Evolutionary conservation across 345 rosid genomes (phyloP).

Genomic region (Arabidopsis thaliana): TAIR10.1 NC_003076.8:25593001-25593500

Average conservation of each 20-base stretch:
- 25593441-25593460: conserved; percentile 96
- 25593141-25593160: not conserved
- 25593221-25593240: conserved; percentile 97
- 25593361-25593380: conserved; percentile 30
- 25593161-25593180: not conserved
- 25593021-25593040: conserved; percentile 76
- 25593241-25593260: conserved; percentile 94
- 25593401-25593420: conserved; percentile 98
- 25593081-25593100: conserved; percentile 84
- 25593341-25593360: not conserved
- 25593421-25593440: conserved; percentile 90
- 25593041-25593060: conserved; percentile 88
- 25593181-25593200: conserved; percentile 10
- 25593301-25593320: conserved; percentile 2
- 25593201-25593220: conserved; percentile 74
- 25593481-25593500: conserved; percentile 89
- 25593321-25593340: conserved; percentile 29
- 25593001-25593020: conserved; percentile 53
- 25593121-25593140: conserved; percentile 13
- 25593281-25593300: conserved; percentile 31
- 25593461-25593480: conserved; percentile 99
- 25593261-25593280: conserved; percentile 95
- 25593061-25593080: conserved; percentile 90
- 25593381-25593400: conserved; percentile 97
- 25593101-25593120: conserved; percentile 85